Evolutionary conservation across 1,139 yeast genomes (phyloP).

Genomic region (Candida mesenterica): DNA sequence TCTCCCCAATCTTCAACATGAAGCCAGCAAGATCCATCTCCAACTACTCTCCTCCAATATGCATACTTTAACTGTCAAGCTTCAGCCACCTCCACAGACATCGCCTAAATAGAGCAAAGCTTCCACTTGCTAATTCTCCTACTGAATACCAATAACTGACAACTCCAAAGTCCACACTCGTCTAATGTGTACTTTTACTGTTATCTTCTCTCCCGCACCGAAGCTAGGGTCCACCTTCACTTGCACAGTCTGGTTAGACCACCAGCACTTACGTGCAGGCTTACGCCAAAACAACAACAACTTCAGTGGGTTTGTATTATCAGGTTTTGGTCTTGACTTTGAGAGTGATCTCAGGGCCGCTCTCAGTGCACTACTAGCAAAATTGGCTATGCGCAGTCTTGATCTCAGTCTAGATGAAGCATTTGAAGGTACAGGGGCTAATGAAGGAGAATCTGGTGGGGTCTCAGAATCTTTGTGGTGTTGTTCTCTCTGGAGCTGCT

Average conservation of each 20-base stretch:
- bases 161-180: constrained; percentile 86
- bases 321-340: constrained; percentile 32
- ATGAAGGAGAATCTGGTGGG: constrained; percentile 48
- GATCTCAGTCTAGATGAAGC: constrained; percentile 40
- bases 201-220: constrained; percentile 19
- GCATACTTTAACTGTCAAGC: too few species aligned
- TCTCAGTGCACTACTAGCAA: constrained; percentile 43
- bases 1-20: too few species aligned
- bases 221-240: constrained; percentile 44
- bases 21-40: too few species aligned
- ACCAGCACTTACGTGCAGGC: constrained; percentile 99
- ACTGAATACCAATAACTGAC: constrained; percentile 57
- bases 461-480: constrained; percentile 22
- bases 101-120: too few species aligned
- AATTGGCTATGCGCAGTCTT: constrained; percentile 43
- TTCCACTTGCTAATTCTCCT: too few species aligned
- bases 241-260: constrained; percentile 71
- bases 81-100: too few species aligned
- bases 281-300: constrained; percentile 92
- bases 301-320: constrained; percentile 55
- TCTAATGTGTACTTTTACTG: constrained; percentile 63
- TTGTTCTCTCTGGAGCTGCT: constrained; percentile 1
- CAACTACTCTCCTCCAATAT: too few species aligned
- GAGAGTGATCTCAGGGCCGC: constrained; percentile 59
- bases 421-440: constrained; percentile 36